These are phyloP conservation scores for Debaryomyces subglobosus DNA, from an alignment of 1,139 yeast genomes.

Conservation along the genomic window DNA sequence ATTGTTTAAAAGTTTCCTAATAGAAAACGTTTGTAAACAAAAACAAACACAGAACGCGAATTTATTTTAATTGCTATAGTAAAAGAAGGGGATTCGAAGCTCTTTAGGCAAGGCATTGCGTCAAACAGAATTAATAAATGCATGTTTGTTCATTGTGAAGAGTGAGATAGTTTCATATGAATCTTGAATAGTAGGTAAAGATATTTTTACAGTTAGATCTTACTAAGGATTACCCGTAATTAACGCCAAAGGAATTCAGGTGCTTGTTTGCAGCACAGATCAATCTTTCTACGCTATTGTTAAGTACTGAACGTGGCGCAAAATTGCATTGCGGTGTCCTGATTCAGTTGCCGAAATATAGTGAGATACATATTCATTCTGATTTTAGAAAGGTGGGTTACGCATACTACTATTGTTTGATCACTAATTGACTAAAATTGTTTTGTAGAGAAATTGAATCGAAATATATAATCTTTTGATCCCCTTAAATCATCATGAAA, in stretches of 20 bases:
- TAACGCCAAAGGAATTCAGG: background rate
- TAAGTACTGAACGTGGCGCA: background rate
- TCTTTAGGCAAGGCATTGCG: background rate
- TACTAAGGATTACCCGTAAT: background rate
- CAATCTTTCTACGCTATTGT: slow-evolving; percentile 1
- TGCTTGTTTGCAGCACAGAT: background rate
- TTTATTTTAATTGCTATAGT: background rate
- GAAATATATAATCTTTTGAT: background rate
- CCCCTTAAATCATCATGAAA: background rate
- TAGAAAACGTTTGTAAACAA: slow-evolving; percentile 8
- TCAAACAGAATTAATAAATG: background rate
- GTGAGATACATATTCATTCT: background rate
- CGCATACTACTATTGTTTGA: slow-evolving; percentile 1
- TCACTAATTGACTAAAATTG: background rate
- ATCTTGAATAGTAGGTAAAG: background rate
- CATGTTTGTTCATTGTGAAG: background rate
- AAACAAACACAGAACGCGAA: slow-evolving; percentile 7
- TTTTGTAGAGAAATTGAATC: background rate
- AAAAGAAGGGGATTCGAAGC: slow-evolving; percentile 2
- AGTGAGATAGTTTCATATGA: background rate
- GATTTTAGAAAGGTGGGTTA: slow-evolving; percentile 3
- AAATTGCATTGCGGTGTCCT: background rate
- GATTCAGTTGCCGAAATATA: background rate
- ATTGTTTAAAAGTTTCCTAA: slow-evolving; percentile 3
- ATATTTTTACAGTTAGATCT: background rate